Evolutionary conservation across 1,284 basidiomycete genomes (phyloP), one percentile per base, ranked within the genome.

Genomic region (Ganoderma boninense): DNA sequence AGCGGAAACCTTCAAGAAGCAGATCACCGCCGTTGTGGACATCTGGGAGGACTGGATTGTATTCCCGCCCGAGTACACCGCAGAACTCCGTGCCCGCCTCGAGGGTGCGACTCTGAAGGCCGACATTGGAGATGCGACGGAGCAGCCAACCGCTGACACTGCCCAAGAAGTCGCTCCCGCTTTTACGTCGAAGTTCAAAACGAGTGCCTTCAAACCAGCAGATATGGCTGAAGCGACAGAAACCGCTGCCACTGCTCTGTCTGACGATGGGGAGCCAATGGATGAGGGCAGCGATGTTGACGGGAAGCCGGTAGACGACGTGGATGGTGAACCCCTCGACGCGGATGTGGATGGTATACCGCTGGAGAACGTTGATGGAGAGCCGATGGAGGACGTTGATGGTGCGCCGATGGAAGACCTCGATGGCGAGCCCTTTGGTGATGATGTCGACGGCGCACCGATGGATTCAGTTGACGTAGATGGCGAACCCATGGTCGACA

Each of bases 31-130:
- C 0, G 90, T 99, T 14, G 86, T 99, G 1, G 94, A 97, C 75
- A 91, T 97, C 29, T 99, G 97, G 97, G 97, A 98, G 77, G 91
- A 96, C 77, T 97, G 96, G 95, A 96, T 97, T 71, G 94, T 97
- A 23, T 97, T 98, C 79, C 87, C 95, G 42, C 92, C 92, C 0
- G 93, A 96, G 66, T 93, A 94, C 75, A 94, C 95, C 0, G 80
- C 87, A 7, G 89, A 92, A 75, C 84, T 97, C 23, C 86, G 94
- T 52, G 83, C 82, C 65, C 85, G 96, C 66, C 83, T 97, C 65
- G 92, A 95, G 65, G 95, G 95, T 2, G 83, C 83, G 40, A 74
- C 80, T 4, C 76, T 82, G 29, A 78, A 83, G 38, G 8, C 38
- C 13, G 54, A 65, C 54, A 26, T 18, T 42, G 54, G 14, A 32